Conservation (phyloP, 2,329 filamentous ascomycete genomes). For the Colletotrichum orbiculare region DNA sequence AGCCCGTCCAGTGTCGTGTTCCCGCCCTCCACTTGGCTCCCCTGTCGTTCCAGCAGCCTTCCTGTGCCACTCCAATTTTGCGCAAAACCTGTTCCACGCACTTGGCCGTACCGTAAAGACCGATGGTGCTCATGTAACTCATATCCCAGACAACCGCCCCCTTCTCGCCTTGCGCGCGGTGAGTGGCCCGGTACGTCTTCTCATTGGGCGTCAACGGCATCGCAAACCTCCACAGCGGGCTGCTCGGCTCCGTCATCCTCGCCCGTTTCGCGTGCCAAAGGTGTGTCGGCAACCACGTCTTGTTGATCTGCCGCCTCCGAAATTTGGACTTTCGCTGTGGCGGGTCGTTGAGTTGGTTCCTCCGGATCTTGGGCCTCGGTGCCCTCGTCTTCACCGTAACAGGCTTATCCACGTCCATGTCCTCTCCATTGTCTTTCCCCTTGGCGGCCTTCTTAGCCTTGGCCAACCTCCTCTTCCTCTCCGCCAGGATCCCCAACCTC, state of each 20-base stretch:
- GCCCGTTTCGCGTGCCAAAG: conserved; percentile 93
- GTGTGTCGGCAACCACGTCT: conserved; percentile 96
- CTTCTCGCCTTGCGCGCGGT: conserved; percentile 79
- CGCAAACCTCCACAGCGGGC: conserved; percentile 90
- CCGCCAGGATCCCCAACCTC: conserved; percentile 72
- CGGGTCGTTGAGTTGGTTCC: conserved; percentile 74
- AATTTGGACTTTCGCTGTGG: conserved; percentile 72
- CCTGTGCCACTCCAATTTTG: conserved; percentile 70
- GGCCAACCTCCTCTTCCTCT: conserved; percentile 61
- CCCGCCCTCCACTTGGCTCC: conserved; percentile 77
- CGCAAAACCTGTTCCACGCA: conserved; percentile 75
- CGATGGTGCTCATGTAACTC: conserved; percentile 92
- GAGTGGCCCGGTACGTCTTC: conserved; percentile 89
- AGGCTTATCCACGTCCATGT: conserved; percentile 31
- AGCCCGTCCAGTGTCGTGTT: conserved; percentile 59
- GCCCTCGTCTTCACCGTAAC: conserved; percentile 52
- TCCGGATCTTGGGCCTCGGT: conserved; percentile 74
- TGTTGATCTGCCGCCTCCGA: conserved; percentile 85
- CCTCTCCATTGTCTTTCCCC: conserved; percentile 44
- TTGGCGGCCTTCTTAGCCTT: conserved; percentile 47
- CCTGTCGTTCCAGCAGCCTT: conserved; percentile 70
- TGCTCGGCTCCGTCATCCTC: conserved; percentile 82
- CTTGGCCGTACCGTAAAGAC: conserved; percentile 73
- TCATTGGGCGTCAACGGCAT: conserved; percentile 86
- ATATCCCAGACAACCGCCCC: conserved; percentile 91